Evolutionary conservation across 805 yeast genomes (phyloP).

Genomic region (Yarrowia bubula): DNA sequence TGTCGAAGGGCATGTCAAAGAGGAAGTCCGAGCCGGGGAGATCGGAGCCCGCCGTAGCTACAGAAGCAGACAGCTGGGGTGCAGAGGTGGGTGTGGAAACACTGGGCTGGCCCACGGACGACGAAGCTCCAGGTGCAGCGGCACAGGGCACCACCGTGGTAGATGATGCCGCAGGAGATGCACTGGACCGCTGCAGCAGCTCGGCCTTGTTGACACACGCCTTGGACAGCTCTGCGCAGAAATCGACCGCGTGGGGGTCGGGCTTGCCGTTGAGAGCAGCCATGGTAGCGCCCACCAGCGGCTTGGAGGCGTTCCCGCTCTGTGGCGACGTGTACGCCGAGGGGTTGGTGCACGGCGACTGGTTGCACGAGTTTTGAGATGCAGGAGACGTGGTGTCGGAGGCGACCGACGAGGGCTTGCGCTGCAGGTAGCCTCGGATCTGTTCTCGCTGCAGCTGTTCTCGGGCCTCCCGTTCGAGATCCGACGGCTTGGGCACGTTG

Average conservation of each 20-base stretch:
- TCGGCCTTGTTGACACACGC: conserved; percentile 26
- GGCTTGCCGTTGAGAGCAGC: conserved; percentile 8
- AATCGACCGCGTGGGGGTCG: conserved; percentile 12
- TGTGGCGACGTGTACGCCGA: conserved; percentile 13
- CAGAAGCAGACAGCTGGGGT: conserved; percentile 4
- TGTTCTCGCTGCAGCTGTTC: conserved; percentile 23
- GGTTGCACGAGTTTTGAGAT: conserved; percentile 12
- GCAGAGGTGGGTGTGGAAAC: not conserved
- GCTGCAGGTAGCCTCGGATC: conserved; percentile 14
- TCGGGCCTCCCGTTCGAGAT: conserved; percentile 3
- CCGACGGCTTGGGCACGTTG: not conserved
- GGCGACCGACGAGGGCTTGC: conserved; percentile 14
- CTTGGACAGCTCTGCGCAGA: conserved; percentile 27
- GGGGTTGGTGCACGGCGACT: conserved; percentile 22
- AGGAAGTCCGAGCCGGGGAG: conserved; percentile 29
- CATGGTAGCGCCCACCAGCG: conserved; percentile 6
- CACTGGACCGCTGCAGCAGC: not conserved
- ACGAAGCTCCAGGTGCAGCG: not conserved
- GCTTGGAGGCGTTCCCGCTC: not conserved
- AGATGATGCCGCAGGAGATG: not conserved
- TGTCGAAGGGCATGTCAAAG: conserved; percentile 36
- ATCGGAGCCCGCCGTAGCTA: not conserved
- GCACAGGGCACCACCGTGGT: not conserved
- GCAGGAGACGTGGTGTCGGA: conserved; percentile 7
- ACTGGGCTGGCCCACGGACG: not conserved